These are phyloP conservation scores for Pichia californica DNA, from an alignment of 805 yeast species.

Conservation along the genomic window DNA sequence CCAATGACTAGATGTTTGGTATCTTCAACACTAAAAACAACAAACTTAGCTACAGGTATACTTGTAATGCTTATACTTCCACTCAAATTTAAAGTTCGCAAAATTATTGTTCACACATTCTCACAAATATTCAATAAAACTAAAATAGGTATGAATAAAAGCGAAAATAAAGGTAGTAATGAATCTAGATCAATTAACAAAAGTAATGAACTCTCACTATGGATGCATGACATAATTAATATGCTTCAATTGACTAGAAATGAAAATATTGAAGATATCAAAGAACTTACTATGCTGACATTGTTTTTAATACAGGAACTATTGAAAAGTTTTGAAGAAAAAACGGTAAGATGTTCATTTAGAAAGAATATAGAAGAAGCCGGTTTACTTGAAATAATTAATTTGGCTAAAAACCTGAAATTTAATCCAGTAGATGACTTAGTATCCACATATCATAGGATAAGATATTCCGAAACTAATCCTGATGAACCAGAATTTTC, in stretches of 20 bases:
- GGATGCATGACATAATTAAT: conserved; percentile 18
- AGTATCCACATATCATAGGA: conserved; percentile 55
- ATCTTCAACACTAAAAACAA: conserved; percentile 68
- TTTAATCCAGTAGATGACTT: conserved; percentile 59
- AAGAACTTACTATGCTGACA: conserved; percentile 65
- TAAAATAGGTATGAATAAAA: background rate
- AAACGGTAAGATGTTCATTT: conserved; percentile 43
- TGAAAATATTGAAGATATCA: conserved; percentile 3
- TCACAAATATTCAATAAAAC: background rate
- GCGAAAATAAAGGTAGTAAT: background rate
- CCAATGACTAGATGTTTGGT: conserved; percentile 67
- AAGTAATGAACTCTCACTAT: conserved; percentile 11
- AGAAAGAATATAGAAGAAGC: conserved; percentile 54
- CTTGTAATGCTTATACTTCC: conserved; percentile 47
- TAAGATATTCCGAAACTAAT: conserved; percentile 35
- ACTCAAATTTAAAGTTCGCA: conserved; percentile 17
- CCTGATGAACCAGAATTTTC: background rate
- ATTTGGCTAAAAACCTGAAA: conserved; percentile 44
- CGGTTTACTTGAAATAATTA: conserved; percentile 49
- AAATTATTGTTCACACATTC: conserved; percentile 9
- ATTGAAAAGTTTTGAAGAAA: conserved; percentile 34
- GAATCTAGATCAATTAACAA: background rate
- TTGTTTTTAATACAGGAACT: conserved; percentile 66
- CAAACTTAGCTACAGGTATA: conserved; percentile 76
- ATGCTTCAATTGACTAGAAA: background rate